Evolutionary conservation across 129 eudicot genomes (phyloP), one percentile per base, ranked within the genome.

Genomic region (Flaveria ramosissima): DNA sequence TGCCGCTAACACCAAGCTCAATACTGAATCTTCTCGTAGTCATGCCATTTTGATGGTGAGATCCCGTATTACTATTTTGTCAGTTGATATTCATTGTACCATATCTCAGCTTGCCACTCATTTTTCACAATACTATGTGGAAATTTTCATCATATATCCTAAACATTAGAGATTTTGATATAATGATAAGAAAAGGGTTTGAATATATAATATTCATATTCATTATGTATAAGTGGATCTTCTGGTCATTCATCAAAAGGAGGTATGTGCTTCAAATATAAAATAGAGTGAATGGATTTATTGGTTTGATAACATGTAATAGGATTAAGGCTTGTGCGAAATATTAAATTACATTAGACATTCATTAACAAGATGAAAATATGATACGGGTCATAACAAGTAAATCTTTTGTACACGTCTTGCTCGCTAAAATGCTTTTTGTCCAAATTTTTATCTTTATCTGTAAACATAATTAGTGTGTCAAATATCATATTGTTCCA

Each of bases 11-110:
- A 93, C 98, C 30, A 93, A 93, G 74, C 79, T 93, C 77, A 93
- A 93, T 80, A 93, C 96, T 14, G 98, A 93, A 85, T 93, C 98
- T 32, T 93, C 98, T 69, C 92, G 98, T 51, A 93, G 98, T 83
- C 98, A 93, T 84, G 98, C 98, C 78, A 89, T 93, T 69, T 72
- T 93, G 50, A 90, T 93, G 98, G 98, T 92, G 72, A 86, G 50
- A 68, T 55, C 27, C 12, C 32, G 1, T 65, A 24, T 74, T 32
- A 52, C 24, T 15, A 27, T 3, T 2, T 39, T 71, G 15, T 52
- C 8, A 20, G 42, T 47, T 68, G 36, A 62, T 76, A 39, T 59
- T 80, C 46, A 39, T 16, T 52, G 11, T 57, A 71, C 1, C 23
- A 70, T 65, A 19, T 59, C 23, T 36, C 41, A 36, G 1, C 1